Base-by-base conservation (phyloP, 2,329 filamentous ascomycete species). In the Epichloe uncinata region DNA sequence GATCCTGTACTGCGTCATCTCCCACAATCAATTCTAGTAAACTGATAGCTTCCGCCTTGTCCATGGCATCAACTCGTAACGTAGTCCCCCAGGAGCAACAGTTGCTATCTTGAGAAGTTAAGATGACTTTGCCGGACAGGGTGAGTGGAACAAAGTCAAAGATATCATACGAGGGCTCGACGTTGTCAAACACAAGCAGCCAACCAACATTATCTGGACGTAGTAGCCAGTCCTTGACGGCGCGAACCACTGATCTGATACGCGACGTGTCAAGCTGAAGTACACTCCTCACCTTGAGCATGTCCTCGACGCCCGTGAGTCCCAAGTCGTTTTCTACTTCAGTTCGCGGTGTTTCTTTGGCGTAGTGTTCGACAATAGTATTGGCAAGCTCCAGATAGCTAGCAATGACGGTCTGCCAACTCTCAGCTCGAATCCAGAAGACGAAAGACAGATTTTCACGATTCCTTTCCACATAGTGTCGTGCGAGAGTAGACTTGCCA, bases 161-260 rank as follows among this genome's bases (percentile, higher is more conserved):
- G 20, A 59, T 49, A 44, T 60, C 58, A 48, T 58, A 59, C 4
- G 57, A 57, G 1, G 56, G 47, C 44, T 57, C 55, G 41, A 59
- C 53, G 11, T 58, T 56, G 43, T 61, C 59, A 38, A 60, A 55
- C 2, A 61, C 52, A 12, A 60, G 52, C 6, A 61, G 53, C 59
- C 59, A 61, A 26, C 45, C 50, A 36, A 48, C 49, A 40, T 61
- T 61, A 16, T 56, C 54, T 5, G 58, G 56, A 33, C 56, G 54
- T 43, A 60, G 49, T 9, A 61, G 53, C 59, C 59, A 61, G 49
- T 61, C 56, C 38, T 55, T 59, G 33, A 61, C 57, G 16, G 57
- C 57, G 30, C 52, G 49, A 13, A 60, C 56, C n/a, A 58, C 52
- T 6, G 58, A 58, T 48, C 52, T 57, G 51, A 59, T 53, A 16